Percentiles rank a stretch among this genome's conserved stretches.
phyloP scores from a whole-genome alignment of 2,329 filamentous ascomycete genomes.

The Penicillium palitans region DNA sequence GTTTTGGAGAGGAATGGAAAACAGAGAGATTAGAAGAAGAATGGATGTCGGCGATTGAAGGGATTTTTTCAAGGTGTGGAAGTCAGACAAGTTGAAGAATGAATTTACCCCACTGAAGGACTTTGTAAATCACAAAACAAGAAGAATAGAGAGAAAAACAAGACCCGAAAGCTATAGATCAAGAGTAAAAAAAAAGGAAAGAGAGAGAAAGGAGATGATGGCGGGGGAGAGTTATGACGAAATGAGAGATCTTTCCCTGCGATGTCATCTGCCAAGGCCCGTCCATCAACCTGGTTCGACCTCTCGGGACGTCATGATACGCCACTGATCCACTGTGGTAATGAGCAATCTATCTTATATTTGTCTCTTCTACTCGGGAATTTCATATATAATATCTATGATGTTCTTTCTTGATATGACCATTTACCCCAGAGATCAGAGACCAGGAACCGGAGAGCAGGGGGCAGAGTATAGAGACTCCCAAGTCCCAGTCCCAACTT shows the following conservation, averaged over 20 bases:
- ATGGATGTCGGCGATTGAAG: not conserved
- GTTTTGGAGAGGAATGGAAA: slow-evolving; percentile 2
- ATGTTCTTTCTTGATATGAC: not conserved
- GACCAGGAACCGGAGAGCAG: not conserved
- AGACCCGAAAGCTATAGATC: not conserved
- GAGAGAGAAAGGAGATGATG: slow-evolving; percentile 8
- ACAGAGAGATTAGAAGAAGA: not conserved
- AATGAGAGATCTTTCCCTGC: slow-evolving; percentile 10
- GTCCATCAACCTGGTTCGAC: not conserved
- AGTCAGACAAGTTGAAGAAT: not conserved
- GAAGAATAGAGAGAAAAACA: not conserved
- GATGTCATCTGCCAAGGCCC: slow-evolving; percentile 15
- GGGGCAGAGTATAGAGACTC: not conserved
- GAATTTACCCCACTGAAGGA: not conserved
- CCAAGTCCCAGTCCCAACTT: too few relatives aligned
- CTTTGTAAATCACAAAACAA: slow-evolving; percentile 1
- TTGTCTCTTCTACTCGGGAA: not conserved
- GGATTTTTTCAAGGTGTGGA: slow-evolving; percentile 1
- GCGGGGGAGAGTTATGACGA: slow-evolving; percentile 11
- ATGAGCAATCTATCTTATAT: not conserved
- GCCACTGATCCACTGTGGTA: slow-evolving; percentile 14
- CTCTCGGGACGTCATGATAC: slow-evolving; percentile 16
- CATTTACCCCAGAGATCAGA: not conserved
- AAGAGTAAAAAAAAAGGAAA: slow-evolving; percentile 1
- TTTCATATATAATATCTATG: not conserved